Percentiles rank a stretch among this genome's conserved stretches.
Conservation (phyloP, 2,329 filamentous ascomycete species). For the Stagonosporopsis vannaccii region DNA sequence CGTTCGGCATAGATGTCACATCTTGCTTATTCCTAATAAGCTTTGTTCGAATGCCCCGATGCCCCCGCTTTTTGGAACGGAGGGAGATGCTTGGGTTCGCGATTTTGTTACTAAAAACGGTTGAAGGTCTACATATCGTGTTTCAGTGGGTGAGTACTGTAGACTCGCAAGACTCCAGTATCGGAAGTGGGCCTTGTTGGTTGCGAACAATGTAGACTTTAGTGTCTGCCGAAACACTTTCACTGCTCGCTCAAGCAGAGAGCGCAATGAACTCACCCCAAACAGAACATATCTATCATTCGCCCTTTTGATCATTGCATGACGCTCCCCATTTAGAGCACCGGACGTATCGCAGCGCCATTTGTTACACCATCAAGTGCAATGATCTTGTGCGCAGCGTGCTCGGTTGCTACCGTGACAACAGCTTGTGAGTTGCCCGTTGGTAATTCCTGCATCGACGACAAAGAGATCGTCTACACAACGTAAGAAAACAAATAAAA, state of each 20-base stretch:
- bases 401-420: conserved; percentile 68
- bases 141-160: too few relatives aligned
- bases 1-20: not conserved
- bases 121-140: too few relatives aligned
- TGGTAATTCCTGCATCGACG: conserved; percentile 72
- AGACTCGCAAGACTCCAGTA: too few relatives aligned
- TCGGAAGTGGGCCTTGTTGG: too few relatives aligned
- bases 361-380: conserved; percentile 18
- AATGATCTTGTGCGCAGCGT: conserved; percentile 60
- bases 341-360: not conserved
- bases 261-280: too few relatives aligned
- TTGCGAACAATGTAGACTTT: too few relatives aligned
- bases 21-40: conserved; percentile 3
- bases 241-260: too few relatives aligned
- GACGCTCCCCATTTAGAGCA: not conserved
- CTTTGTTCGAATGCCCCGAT: not conserved
- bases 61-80: not conserved
- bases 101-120: not conserved
- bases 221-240: too few relatives aligned
- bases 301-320: not conserved
- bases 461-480: conserved; percentile 36
- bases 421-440: conserved; percentile 70
- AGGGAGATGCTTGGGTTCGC: not conserved
- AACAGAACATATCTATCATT: too few relatives aligned
- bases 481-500: not conserved